Conservation (phyloP, 2,329 filamentous ascomycete species). For the Diaporthe nobilis region DNA sequence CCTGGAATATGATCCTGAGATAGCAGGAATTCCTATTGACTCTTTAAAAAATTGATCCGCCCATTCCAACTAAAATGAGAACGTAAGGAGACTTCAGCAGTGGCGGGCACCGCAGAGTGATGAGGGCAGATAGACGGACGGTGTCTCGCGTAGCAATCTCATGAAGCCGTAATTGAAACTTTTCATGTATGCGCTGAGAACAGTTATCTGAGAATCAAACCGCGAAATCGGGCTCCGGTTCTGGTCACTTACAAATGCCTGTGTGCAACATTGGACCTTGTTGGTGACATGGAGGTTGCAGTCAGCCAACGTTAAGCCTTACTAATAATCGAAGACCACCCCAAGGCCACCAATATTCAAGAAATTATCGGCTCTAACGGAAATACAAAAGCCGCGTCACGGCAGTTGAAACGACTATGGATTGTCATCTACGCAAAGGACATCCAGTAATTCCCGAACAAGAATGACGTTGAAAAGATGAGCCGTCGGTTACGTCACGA, state of each 20-base stretch:
- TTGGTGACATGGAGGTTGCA: neutral
- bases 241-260: neutral
- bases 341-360: neutral
- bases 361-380: neutral
- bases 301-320: neutral
- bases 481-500: constrained; percentile 30
- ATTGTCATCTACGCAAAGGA: neutral
- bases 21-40: neutral
- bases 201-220: no score
- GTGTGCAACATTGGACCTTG: neutral
- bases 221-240: neutral
- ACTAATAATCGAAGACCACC: neutral
- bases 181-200: neutral
- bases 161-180: neutral
- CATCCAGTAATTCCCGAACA: constrained; percentile 13
- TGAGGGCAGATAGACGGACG: neutral
- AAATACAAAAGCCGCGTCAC: constrained; percentile 13
- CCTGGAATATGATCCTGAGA: neutral
- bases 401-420: neutral
- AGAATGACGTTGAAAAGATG: constrained; percentile 19
- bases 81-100: neutral
- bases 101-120: neutral
- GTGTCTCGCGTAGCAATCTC: neutral
- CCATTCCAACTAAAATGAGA: neutral
- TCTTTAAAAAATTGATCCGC: neutral